Percentiles rank a stretch among this genome's conserved stretches.
phyloP scores from a whole-genome alignment of 2,329 filamentous ascomycete genomes.

The Gnomoniopsis smithogilvyi region DNA sequence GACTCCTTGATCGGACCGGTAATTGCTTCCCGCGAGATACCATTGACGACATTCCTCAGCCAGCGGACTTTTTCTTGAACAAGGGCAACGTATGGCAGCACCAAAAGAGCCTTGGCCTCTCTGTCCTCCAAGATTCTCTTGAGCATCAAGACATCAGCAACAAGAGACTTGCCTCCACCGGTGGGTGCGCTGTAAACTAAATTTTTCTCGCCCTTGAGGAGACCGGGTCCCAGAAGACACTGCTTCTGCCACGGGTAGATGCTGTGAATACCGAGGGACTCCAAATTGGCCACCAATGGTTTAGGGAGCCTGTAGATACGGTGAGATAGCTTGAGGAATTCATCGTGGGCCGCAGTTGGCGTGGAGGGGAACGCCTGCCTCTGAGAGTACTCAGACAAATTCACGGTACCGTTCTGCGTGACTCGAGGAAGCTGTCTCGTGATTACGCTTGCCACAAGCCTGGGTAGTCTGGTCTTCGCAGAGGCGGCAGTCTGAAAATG shows the following conservation, averaged over 20 bases:
- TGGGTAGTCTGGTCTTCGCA: slow-evolving; percentile 14
- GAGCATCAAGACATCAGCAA: slow-evolving; percentile 71
- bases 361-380: slow-evolving; percentile 49
- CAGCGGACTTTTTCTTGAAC: slow-evolving; percentile 78
- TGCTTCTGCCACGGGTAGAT: slow-evolving; percentile 81
- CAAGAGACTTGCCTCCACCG: slow-evolving; percentile 73
- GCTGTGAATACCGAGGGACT: slow-evolving; percentile 61
- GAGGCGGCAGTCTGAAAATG: slow-evolving; percentile 10
- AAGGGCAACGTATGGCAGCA: slow-evolving; percentile 74
- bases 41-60: slow-evolving; percentile 64
- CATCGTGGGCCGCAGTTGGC: slow-evolving; percentile 48
- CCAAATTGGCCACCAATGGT: slow-evolving; percentile 62
- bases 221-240: slow-evolving; percentile 65
- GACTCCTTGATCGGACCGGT: slow-evolving; percentile 30
- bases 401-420: slow-evolving; percentile 12
- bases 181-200: slow-evolving; percentile 79
- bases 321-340: slow-evolving; percentile 60
- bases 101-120: slow-evolving; percentile 65
- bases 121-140: slow-evolving; percentile 65
- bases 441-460: slow-evolving; percentile 44
- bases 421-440: slow-evolving; percentile 12
- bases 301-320: slow-evolving; percentile 60
- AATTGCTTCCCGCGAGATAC: slow-evolving; percentile 43
- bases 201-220: slow-evolving; percentile 63
- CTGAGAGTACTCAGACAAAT: slow-evolving; percentile 54